phyloP scores from a whole-genome alignment of 2,329 filamentous ascomycete species.

The Monilinia polystroma region DNA sequence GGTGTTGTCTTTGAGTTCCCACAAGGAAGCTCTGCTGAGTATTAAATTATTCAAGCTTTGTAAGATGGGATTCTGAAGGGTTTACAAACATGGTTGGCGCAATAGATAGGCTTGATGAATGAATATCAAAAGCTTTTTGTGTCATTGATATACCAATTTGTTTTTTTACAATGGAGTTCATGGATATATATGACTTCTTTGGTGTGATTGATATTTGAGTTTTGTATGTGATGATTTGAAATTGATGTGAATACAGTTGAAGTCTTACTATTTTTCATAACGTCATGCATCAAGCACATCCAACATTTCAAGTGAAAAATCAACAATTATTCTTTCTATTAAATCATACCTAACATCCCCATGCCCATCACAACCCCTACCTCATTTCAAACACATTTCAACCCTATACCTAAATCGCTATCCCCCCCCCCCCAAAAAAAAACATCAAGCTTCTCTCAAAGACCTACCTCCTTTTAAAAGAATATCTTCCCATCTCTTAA shows the following conservation, averaged over 20 bases:
- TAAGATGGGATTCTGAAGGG: slow-evolving; percentile 19
- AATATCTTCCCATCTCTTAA: too few relatives aligned
- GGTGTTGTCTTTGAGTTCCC: slow-evolving; percentile 98
- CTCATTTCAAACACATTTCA: too few relatives aligned
- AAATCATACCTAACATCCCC: too few relatives aligned
- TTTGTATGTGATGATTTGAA: neutral
- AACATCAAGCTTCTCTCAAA: too few relatives aligned
- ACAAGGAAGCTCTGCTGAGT: slow-evolving; percentile 74
- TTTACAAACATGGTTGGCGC: slow-evolving; percentile 19
- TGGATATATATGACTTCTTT: slow-evolving; percentile 3
- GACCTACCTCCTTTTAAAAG: too few relatives aligned
- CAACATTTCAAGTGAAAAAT: too few relatives aligned
- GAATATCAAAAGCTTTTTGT: slow-evolving; percentile 24
- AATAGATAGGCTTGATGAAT: slow-evolving; percentile 24
- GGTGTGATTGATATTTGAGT: neutral
- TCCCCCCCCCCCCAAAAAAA: too few relatives aligned
- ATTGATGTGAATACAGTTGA: neutral
- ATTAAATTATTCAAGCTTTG: slow-evolving; percentile 56
- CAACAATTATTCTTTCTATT: too few relatives aligned
- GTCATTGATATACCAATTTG: slow-evolving; percentile 23
- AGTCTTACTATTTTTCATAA: too few relatives aligned
- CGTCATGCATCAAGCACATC: too few relatives aligned
- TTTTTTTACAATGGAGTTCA: slow-evolving; percentile 13
- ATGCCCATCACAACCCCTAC: too few relatives aligned
- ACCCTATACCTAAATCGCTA: too few relatives aligned